Base-by-base conservation (phyloP, 768 basidiomycete species). In the Butyriboletus loyo region DNA sequence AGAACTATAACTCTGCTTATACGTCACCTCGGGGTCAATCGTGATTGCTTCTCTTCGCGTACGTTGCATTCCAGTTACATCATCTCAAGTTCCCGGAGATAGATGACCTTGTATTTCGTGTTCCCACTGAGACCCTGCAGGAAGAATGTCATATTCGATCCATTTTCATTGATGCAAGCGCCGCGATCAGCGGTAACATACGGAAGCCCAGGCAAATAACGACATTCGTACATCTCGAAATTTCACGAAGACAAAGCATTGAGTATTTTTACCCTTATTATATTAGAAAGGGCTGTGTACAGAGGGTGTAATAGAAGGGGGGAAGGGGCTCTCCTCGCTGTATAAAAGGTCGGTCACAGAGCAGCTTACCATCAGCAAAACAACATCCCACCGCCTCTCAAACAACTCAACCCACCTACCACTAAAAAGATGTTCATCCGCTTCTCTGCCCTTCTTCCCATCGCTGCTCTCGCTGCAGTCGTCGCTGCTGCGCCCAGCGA, bases 341-440 rank as follows among this genome's bases (percentile, higher is more conserved):
- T n/a, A n/a, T 61, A 61, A 61, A 54, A 25, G 39, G 14, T 14
- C 5, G 13, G 31, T 27, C 9, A 3, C 3, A 30, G n/a, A 28
- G 5, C 17, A 6, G 1, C 8, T 45, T 24, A 48, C 7, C 36
- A 43, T 36, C 46, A 45, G 35, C 15, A 13, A 46, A 48, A 38
- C 28, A 21, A 24, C 7, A n/a, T 30, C 28, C n/a, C 36, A 44
- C n/a, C n/a, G n/a, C n/a, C n/a, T n/a, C n/a, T n/a, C n/a, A n/a
- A n/a, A n/a, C n/a, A n/a, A n/a, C n/a, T 35, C 11, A 37, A 37
- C 19, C 7, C 37, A 46, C 19, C 44, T 21, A 22, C 17, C 7
- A 10, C 24, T 35, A 30, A 14, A 40, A 37, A 45, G 1, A 62
- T 61, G 60, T 50, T 14, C 38, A 19, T 36, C 25, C n/a, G n/a